Conservation (phyloP, 1,139 yeast species). For the Yamadazyma triangularis region DNA sequence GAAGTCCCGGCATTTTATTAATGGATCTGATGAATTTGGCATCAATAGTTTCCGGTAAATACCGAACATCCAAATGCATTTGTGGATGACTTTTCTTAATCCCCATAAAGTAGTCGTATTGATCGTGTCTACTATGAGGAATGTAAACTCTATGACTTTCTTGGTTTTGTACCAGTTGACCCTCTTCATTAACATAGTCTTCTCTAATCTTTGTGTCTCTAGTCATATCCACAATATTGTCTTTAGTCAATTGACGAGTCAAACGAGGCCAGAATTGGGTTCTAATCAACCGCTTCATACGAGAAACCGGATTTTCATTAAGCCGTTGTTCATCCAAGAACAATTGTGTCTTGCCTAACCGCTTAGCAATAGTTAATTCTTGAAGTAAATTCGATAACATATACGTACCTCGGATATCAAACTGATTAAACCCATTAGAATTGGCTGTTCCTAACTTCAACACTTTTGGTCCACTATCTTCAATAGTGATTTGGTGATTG, state of each 20-base stretch:
- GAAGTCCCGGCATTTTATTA: conserved; percentile 79
- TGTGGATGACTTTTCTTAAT: conserved; percentile 55
- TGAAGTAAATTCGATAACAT: conserved; percentile 86
- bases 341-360: conserved; percentile 73
- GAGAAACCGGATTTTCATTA: conserved; percentile 81
- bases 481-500: conserved; percentile 85
- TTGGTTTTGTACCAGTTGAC: conserved; percentile 22
- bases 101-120: conserved; percentile 60
- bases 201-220: conserved; percentile 72
- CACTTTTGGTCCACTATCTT: conserved; percentile 91
- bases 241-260: conserved; percentile 66
- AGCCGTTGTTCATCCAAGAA: conserved; percentile 78
- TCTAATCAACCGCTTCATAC: conserved; percentile 70
- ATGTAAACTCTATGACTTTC: conserved; percentile 72
- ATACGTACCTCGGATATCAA: conserved; percentile 82
- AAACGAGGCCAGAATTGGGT: conserved; percentile 79
- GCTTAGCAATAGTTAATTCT: conserved; percentile 82
- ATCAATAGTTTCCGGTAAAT: conserved; percentile 58
- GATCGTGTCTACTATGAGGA: conserved; percentile 67
- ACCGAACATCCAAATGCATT: conserved; percentile 69
- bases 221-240: conserved; percentile 68
- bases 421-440: conserved; percentile 72
- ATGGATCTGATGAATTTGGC: conserved; percentile 71
- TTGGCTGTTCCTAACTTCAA: conserved; percentile 78
- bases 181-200: conserved; percentile 41